Percentiles rank a stretch among this genome's conserved stretches.
phyloP scores from a whole-genome alignment of 2,329 filamentous ascomycete genomes.

The Ophiosphaerella korrae region DNA sequence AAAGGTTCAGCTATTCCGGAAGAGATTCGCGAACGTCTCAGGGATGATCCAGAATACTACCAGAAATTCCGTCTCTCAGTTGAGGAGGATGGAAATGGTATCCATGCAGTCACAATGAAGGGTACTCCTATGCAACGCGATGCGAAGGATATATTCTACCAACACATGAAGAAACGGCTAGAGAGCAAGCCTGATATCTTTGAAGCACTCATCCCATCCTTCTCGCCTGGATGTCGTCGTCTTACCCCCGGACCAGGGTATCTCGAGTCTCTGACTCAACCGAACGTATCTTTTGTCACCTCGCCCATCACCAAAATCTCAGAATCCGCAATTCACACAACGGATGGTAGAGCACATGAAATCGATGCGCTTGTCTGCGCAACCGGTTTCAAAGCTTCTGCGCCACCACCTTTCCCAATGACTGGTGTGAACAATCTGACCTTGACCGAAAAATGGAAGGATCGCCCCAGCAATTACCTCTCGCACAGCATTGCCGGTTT shows the following conservation, averaged over 20 bases:
- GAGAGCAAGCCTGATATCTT: constrained; percentile 47
- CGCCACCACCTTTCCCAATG: constrained; percentile 48
- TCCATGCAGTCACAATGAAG: constrained; percentile 40
- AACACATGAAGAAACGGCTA: constrained; percentile 50
- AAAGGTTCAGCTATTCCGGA: constrained; percentile 34
- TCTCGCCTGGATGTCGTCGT: constrained; percentile 54
- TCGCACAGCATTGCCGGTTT: constrained; percentile 35
- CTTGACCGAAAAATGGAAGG: constrained; percentile 43
- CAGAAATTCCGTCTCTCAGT: constrained; percentile 36
- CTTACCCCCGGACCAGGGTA: constrained; percentile 59
- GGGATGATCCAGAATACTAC: constrained; percentile 37
- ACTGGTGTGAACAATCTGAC: constrained; percentile 35
- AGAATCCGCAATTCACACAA: constrained; percentile 46
- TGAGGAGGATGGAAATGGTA: constrained; percentile 40
- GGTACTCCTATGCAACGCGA: constrained; percentile 46
- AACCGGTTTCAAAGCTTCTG: constrained; percentile 50
- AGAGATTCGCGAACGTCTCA: constrained; percentile 31
- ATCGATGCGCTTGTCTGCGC: constrained; percentile 54
- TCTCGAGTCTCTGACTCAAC: constrained; percentile 53
- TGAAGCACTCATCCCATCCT: constrained; percentile 49
- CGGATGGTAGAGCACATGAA: constrained; percentile 46
- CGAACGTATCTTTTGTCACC: constrained; percentile 49
- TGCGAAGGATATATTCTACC: constrained; percentile 45
- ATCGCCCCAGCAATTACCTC: constrained; percentile 39
- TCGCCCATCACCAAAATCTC: constrained; percentile 44